These are phyloP conservation scores for Aurinia saxatilis DNA, from an alignment of 345 rosid genomes.

Conservation along the genomic window DNA sequence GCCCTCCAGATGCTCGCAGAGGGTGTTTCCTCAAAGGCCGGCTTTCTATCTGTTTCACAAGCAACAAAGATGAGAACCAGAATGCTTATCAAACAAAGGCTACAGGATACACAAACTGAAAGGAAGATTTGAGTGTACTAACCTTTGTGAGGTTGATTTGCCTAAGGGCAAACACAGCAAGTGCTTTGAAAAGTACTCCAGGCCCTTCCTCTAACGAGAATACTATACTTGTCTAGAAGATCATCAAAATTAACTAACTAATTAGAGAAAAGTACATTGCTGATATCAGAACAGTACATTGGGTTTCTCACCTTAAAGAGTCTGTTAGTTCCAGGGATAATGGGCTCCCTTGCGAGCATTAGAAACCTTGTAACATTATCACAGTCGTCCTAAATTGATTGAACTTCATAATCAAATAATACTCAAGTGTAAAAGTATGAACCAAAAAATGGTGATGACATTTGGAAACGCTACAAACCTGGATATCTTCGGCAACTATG, in stretches of 20 bases:
- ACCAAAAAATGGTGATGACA: neutral
- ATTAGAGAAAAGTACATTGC: neutral
- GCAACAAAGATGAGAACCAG: no score
- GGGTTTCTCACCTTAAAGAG: conserved; percentile 75
- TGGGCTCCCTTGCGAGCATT: conserved; percentile 97
- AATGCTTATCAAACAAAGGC: neutral
- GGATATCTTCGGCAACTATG: conserved; percentile 86
- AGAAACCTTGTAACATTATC: conserved; percentile 91
- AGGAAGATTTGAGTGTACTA: neutral
- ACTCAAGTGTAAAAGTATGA: neutral
- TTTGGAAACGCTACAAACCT: conserved; percentile 40
- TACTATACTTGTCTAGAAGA: conserved; percentile 79
- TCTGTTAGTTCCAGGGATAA: conserved; percentile 78
- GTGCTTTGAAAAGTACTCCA: conserved; percentile 96
- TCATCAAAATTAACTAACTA: conserved; percentile 9
- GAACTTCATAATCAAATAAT: conserved; percentile 19
- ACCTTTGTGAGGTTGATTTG: conserved; percentile 91
- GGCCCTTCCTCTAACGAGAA: conserved; percentile 98
- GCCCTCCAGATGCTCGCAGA: conserved; percentile 61
- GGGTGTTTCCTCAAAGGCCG: conserved; percentile 77
- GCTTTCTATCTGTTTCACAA: conserved; percentile 94
- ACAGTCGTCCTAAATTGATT: conserved; percentile 56
- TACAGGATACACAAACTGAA: neutral
- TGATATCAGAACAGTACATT: neutral
- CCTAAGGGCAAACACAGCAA: conserved; percentile 91